phyloP scores from a whole-genome alignment of 805 yeast species.

The Lipomyces sp. region DNA sequence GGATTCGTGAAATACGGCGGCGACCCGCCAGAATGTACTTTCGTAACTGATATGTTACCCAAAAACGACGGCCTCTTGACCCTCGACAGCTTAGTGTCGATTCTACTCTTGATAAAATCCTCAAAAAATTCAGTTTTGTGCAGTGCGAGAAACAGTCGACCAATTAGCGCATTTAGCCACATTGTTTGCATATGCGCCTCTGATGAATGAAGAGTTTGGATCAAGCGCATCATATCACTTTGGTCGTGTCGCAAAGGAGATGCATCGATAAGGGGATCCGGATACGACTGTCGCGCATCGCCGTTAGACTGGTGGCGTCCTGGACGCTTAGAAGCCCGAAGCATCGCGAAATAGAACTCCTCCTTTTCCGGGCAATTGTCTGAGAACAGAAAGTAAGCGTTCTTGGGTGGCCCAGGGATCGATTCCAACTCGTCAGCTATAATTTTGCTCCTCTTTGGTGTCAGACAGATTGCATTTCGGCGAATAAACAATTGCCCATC shows the following conservation, averaged over 20 bases:
- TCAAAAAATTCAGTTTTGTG: conserved; percentile 74
- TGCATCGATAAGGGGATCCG: conserved; percentile 71
- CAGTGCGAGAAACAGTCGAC: conserved; percentile 76
- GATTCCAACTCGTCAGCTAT: conserved; percentile 4
- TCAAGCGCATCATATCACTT: conserved; percentile 69
- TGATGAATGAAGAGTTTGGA: conserved; percentile 76
- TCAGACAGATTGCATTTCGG: conserved; percentile 74
- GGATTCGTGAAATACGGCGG: conserved; percentile 84
- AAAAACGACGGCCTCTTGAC: conserved; percentile 86
- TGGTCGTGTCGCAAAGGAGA: conserved; percentile 74
- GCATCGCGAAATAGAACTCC: conserved; percentile 86
- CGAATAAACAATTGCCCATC: conserved; percentile 85
- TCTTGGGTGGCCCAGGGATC: conserved; percentile 43
- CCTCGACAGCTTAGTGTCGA: conserved; percentile 74
- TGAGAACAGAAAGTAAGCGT: conserved; percentile 66
- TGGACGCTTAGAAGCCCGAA: conserved; percentile 67
- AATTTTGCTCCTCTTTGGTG: conserved; percentile 48
- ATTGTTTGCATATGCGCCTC: conserved; percentile 82
- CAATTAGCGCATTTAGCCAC: conserved; percentile 89
- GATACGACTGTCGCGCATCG: conserved; percentile 15
- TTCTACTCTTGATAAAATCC: conserved; percentile 58
- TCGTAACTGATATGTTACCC: conserved; percentile 76
- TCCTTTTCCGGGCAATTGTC: conserved; percentile 85
- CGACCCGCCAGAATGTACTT: conserved; percentile 74
- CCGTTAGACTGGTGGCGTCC: background rate